phyloP scores from a whole-genome alignment of 495 filamentous ascomycete genomes.

The Penicillium parvum region DNA sequence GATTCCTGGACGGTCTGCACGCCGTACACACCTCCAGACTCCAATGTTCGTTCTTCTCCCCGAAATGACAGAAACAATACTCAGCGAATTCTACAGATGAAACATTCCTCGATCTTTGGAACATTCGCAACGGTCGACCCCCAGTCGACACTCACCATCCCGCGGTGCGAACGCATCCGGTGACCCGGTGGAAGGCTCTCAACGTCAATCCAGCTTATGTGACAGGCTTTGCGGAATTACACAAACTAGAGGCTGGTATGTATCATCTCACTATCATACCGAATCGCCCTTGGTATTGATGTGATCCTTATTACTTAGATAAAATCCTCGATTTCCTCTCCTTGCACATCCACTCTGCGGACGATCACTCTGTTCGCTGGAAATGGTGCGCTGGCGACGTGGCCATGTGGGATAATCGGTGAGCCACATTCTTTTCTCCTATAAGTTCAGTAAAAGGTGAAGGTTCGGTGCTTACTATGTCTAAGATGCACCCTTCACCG shows the following conservation, averaged over 20 bases:
- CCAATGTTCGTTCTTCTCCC: conserved; percentile 27
- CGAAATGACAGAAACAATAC: conserved; percentile 26
- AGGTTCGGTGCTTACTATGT: too few relatives aligned
- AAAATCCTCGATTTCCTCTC: conserved; percentile 48
- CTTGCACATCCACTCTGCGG: conserved; percentile 49
- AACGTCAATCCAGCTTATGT: conserved; percentile 50
- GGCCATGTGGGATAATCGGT: conserved; percentile 54
- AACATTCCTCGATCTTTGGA: conserved; percentile 44
- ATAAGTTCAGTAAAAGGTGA: background rate
- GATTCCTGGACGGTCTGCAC: conserved; percentile 46
- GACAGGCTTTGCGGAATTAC: conserved; percentile 50
- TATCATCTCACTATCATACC: background rate
- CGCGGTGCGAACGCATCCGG: conserved; percentile 51
- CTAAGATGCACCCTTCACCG: conserved; percentile 47
- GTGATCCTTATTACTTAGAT: conserved; percentile 29
- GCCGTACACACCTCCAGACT: conserved; percentile 47
- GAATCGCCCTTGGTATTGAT: too few relatives aligned
- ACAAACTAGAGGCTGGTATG: conserved; percentile 44
- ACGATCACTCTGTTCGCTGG: conserved; percentile 51
- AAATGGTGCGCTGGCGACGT: conserved; percentile 53
- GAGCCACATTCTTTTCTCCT: background rate
- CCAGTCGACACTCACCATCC: conserved; percentile 53
- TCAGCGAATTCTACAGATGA: conserved; percentile 14
- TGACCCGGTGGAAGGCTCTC: conserved; percentile 48
- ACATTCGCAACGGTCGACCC: conserved; percentile 42